Base-by-base conservation (phyloP, 805 yeast species). In the Kurtzmaniella fragi region DNA sequence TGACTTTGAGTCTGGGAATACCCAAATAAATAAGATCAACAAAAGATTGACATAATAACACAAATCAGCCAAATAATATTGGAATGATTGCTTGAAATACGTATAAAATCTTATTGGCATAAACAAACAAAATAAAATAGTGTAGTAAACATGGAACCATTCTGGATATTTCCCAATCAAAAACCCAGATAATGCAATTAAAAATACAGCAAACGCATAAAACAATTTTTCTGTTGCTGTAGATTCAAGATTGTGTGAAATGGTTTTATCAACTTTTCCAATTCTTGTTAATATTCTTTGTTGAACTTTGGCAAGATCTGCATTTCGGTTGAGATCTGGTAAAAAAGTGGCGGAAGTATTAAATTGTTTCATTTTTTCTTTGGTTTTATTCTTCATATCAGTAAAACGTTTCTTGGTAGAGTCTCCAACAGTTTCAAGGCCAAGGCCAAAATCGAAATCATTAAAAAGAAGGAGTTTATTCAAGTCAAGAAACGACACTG, bases 1-100 rank as follows among this genome's bases (percentile, higher is more conserved):
- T 48, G 80, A 75, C 30, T 71, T 70, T 2, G 95, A 85, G 27
- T 70, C 53, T 0, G 99, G 97, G 45, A 81, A 79, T 4, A 79
- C 67, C 98, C 98, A 91, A 26, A 91, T 72, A 54, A 77, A 91
- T 1, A 78, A 46, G 48, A 90, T 51, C 35, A 85, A 62, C 42
- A 91, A 61, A 10, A 78, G 49, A 54, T 91, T 93, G 33, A 85
- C 97, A 57, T 83, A 93, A 60, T 91, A 91, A 62, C 99, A 91
- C 48, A 91, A 70, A 61, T 91, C 98, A 1, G 95, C 97, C 54
- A 93, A 67, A 57, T 80, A 91, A 59, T 85, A 91, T 44, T 90
- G 96, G 63, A 73, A 87, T 7, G 86, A 77, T 37, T 70, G 73
- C 59, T 84, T 85, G 64, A 81, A 84, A 62, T 86, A 91, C 1